These are phyloP conservation scores for Globisporangium cederbergense DNA, from an alignment of 352 stramenopile species.

Conservation along the genomic window DNA sequence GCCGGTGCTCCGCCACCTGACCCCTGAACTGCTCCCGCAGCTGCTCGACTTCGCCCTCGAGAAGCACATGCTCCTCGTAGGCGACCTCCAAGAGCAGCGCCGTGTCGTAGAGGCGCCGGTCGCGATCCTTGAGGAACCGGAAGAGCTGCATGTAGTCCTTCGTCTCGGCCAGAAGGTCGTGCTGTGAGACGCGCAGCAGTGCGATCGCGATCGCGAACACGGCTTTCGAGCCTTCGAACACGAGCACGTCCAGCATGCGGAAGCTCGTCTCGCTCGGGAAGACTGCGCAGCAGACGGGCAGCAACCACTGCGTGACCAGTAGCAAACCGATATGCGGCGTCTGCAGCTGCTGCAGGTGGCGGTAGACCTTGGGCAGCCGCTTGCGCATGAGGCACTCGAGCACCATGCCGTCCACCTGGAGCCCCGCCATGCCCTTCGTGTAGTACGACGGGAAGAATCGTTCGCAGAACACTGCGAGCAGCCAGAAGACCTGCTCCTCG, in stretches of 20 bases:
- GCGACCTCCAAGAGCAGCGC: conserved; percentile 56
- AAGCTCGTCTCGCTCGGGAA: conserved; percentile 68
- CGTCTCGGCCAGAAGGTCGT: conserved; percentile 47
- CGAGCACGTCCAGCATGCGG: conserved; percentile 53
- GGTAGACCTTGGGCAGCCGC: conserved; percentile 49
- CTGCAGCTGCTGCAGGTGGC: conserved; percentile 57
- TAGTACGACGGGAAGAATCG: conserved; percentile 61
- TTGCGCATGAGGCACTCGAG: conserved; percentile 45
- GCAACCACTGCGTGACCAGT: conserved; percentile 62
- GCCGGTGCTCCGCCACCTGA: background rate
- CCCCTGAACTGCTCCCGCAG: conserved; percentile 15
- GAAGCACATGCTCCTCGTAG: conserved; percentile 39
- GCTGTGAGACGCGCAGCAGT: conserved; percentile 52
- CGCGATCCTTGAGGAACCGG: conserved; percentile 50
- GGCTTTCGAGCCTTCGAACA: conserved; percentile 47
- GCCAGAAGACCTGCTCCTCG: conserved; percentile 62
- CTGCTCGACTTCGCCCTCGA: conserved; percentile 23
- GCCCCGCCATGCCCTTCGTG: conserved; percentile 54
- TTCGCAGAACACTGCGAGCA: conserved; percentile 51
- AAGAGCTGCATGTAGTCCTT: conserved; percentile 71
- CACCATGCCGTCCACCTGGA: conserved; percentile 55
- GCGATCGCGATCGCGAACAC: conserved; percentile 57
- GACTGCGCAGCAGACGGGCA: conserved; percentile 59
- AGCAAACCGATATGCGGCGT: conserved; percentile 50
- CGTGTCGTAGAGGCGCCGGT: conserved; percentile 57